phyloP scores from a whole-genome alignment of 2,329 filamentous ascomycete species.

The Arthrocladium fulminans region DNA sequence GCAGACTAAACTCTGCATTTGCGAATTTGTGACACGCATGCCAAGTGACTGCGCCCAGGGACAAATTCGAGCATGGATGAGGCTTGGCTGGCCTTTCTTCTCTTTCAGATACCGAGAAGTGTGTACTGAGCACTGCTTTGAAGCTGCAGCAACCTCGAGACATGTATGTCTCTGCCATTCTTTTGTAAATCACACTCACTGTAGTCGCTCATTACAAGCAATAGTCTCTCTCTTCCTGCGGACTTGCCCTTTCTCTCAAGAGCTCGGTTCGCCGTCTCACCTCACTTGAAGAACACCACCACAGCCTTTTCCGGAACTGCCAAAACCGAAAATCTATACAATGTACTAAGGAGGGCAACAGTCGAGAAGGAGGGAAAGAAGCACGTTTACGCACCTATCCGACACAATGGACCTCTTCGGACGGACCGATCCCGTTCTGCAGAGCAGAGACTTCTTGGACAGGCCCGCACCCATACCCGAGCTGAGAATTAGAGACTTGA shows the following conservation, averaged over 20 bases:
- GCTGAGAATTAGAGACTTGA: constrained; percentile 15
- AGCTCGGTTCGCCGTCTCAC: constrained; percentile 12
- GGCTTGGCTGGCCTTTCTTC: constrained; percentile 5
- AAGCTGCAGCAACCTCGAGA: constrained; percentile 5
- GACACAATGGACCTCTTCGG: constrained; percentile 10
- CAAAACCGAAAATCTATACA: too few species aligned
- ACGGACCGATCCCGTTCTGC: constrained; percentile 16
- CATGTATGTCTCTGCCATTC: constrained; percentile 16
- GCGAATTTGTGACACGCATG: constrained; percentile 2
- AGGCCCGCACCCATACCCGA: constrained; percentile 20
- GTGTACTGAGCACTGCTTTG: background rate
- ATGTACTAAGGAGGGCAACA: background rate
- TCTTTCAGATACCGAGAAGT: background rate
- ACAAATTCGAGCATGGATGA: constrained; percentile 1
- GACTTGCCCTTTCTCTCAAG: constrained; percentile 13
- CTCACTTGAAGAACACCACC: constrained; percentile 8
- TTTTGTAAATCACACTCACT: constrained; percentile 16
- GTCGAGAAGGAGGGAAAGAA: background rate
- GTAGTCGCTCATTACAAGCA: constrained; percentile 20
- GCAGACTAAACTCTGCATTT: background rate
- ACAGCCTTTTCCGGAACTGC: too few species aligned
- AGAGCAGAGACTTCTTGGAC: constrained; percentile 14
- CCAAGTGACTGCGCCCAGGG: background rate
- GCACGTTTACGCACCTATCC: background rate
- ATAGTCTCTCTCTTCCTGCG: constrained; percentile 7